phyloP scores from a whole-genome alignment of 345 rosid genomes.

The Eucalyptus regnans region DNA sequence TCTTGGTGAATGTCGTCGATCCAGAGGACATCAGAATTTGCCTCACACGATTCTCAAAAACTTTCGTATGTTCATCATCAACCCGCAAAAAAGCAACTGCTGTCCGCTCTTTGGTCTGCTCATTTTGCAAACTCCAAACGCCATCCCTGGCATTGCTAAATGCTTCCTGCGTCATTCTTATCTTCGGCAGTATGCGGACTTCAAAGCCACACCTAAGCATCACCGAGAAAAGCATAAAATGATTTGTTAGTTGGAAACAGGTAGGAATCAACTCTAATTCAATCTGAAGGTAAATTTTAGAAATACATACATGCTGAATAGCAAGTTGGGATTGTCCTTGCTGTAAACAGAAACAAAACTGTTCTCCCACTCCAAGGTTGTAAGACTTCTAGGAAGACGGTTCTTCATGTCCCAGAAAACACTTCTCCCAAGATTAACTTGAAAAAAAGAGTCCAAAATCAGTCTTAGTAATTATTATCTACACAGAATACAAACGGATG shows the following conservation, averaged over 20 bases:
- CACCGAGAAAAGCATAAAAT: not conserved
- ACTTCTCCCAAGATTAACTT: conserved; percentile 99
- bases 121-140: conserved; percentile 98
- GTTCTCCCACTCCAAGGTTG: conserved; percentile 99
- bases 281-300: not conserved
- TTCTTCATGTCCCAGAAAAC: conserved; percentile 99
- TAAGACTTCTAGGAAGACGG: conserved; percentile 96
- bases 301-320: conserved; percentile 95
- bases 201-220: conserved; percentile 88
- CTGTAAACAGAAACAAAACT: conserved; percentile 97
- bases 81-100: conserved; percentile 96
- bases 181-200: conserved; percentile 92
- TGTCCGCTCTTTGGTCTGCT: conserved; percentile 97
- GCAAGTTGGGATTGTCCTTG: conserved; percentile 98
- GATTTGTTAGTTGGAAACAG: not conserved
- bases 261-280: not conserved
- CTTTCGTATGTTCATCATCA: conserved; percentile 98
- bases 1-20: conserved; percentile 94
- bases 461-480: not conserved
- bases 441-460: not conserved
- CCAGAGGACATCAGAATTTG: conserved; percentile 99
- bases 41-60: conserved; percentile 97
- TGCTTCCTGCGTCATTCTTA: conserved; percentile 99
- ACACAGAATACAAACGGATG: not conserved
- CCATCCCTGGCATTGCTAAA: conserved; percentile 97